phyloP scores from a whole-genome alignment of 2,329 filamentous ascomycete genomes.

The Periglandula ipomoeae region DNA sequence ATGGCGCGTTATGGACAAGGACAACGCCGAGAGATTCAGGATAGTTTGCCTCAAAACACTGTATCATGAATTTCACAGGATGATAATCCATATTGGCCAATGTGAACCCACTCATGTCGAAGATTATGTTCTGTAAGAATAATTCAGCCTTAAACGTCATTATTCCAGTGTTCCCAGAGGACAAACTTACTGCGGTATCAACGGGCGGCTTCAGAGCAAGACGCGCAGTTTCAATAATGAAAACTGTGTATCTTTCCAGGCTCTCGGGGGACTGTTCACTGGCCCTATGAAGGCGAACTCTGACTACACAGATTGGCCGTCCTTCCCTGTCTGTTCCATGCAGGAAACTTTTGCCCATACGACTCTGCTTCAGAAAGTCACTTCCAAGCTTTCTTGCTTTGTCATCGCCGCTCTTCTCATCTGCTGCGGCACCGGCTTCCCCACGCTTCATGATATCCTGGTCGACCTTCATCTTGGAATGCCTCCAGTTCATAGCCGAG shows the following conservation, averaged over 20 bases:
- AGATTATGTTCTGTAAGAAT: conserved; percentile 66
- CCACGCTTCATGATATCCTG: conserved; percentile 75
- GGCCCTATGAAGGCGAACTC: conserved; percentile 71
- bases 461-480: conserved; percentile 77
- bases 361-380: conserved; percentile 75
- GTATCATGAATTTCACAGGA: conserved; percentile 98
- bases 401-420: conserved; percentile 46
- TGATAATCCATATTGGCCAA: conserved; percentile 98
- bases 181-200: conserved; percentile 74
- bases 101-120: conserved; percentile 92
- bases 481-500: conserved; percentile 87
- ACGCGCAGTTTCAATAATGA: conserved; percentile 87
- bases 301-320: conserved; percentile 77
- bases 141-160: too few relatives aligned
- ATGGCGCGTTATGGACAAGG: conserved; percentile 90
- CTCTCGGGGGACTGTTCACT: conserved; percentile 76
- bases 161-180: not conserved
- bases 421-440: conserved; percentile 56
- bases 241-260: conserved; percentile 85
- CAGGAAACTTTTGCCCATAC: conserved; percentile 87
- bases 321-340: conserved; percentile 80
- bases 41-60: conserved; percentile 98
- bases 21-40: conserved; percentile 86
- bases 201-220: conserved; percentile 70
- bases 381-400: conserved; percentile 56